Conservation (phyloP, 2,329 filamentous ascomycete species). For the Orbilia oligospora region DNA sequence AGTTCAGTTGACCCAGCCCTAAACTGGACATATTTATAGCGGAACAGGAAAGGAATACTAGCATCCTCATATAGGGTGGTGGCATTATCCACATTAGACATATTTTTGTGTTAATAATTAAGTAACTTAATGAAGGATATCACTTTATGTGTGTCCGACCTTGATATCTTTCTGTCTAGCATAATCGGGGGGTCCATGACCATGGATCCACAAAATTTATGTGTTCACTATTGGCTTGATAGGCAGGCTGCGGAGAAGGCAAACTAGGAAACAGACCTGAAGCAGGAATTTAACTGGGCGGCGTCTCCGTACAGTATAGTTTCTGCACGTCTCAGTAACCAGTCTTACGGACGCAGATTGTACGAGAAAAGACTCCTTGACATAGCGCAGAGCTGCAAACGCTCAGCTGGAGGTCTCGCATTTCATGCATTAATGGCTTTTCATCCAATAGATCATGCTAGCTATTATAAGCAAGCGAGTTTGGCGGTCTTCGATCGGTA, state of each 20-base stretch:
- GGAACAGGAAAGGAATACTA: slow-evolving; percentile 34
- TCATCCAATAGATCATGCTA: slow-evolving; percentile 25
- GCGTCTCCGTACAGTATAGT: slow-evolving; percentile 36
- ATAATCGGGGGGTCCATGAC: slow-evolving; percentile 44
- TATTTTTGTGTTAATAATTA: slow-evolving; percentile 8
- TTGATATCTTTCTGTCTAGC: slow-evolving; percentile 22
- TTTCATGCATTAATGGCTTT: slow-evolving; percentile 28
- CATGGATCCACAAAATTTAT: slow-evolving; percentile 55
- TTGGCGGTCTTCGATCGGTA: slow-evolving; percentile 21
- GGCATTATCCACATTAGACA: slow-evolving; percentile 44
- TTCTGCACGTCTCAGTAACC: slow-evolving; percentile 25
- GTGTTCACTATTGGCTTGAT: slow-evolving; percentile 36
- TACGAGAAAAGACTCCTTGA: slow-evolving; percentile 35
- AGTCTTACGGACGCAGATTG: slow-evolving; percentile 15
- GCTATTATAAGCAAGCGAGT: slow-evolving; percentile 42
- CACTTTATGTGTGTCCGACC: slow-evolving; percentile 8
- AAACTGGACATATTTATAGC: slow-evolving; percentile 34
- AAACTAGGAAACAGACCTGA: slow-evolving; percentile 38
- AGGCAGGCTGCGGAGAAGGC: not conserved
- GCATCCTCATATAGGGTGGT: slow-evolving; percentile 24
- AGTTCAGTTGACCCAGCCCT: slow-evolving; percentile 25
- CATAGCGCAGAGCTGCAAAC: slow-evolving; percentile 30
- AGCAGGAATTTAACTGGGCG: slow-evolving; percentile 27
- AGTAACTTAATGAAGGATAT: slow-evolving; percentile 4
- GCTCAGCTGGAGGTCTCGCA: slow-evolving; percentile 40